Evolutionary conservation across 129 eudicot genomes (phyloP), one percentile per base, ranked within the genome.

Genomic region (Silybum marianum): DNA sequence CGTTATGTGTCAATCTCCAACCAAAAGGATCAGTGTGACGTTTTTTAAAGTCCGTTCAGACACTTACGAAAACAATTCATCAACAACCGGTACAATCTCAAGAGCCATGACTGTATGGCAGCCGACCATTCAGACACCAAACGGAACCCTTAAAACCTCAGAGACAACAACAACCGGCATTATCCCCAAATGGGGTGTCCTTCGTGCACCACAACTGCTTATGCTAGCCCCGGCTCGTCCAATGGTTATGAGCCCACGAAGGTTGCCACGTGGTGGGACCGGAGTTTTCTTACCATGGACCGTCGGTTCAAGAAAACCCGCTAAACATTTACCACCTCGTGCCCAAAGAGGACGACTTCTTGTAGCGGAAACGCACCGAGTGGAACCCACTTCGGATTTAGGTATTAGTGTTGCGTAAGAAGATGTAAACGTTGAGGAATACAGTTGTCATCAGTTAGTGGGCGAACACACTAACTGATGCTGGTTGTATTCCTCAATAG

Each of bases 281-380:
- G 99, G 99, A 25, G 99, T 96, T 66, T 96, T 96, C 97, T 81
- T 96, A 89, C 99, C 99, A 10, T 93, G 98, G 99, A 71, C 80
- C 1, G 91, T 72, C 26, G 91, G 93, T 25, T 80, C 93, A 58
- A 85, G 96, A 67, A 96, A 88, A 54, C 92, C 89, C 1, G 83
- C 91, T 1, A 93, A 82, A 78, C 99, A 96, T 79, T 88, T 93
- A 24, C 99, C 99, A 16, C 99, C 99, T 44, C 97, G 99, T 28
- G 98, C 99, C 13, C 98, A 91, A 73, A 90, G 88, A 58, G 91
- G 95, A 9, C 87, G 98, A 40, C 86, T 88, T 83, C 99, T 96
- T 28, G 91, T 97, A 46, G 87, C 81, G 9, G 94, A 88, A 72
- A 4, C 88, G 25, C 88, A 81, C 16, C 88, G 83, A 77, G 76